Conservation (phyloP, 164 flowering plant genomes). For the Dillenia suffruticosa region DNA sequence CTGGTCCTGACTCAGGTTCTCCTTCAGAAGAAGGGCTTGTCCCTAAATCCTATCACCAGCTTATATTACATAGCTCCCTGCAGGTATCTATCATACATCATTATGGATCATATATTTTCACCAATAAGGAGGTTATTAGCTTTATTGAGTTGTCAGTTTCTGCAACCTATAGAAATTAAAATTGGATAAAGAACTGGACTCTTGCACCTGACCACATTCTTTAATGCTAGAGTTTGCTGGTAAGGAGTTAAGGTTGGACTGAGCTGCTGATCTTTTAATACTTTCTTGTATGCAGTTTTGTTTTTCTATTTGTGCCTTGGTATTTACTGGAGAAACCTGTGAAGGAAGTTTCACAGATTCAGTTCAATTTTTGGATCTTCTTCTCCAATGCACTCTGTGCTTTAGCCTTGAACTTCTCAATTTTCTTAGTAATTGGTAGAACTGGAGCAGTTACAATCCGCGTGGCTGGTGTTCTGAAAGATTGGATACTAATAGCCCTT, state of each 20-base stretch:
- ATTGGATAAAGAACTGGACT: too few relatives aligned
- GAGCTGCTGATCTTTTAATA: slow-evolving; percentile 8
- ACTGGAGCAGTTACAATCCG: slow-evolving; percentile 96
- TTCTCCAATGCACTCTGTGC: slow-evolving; percentile 94
- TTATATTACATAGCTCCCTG: slow-evolving; percentile 98
- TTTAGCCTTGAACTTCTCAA: slow-evolving; percentile 89
- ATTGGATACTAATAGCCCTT: slow-evolving; percentile 96
- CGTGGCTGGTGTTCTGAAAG: slow-evolving; percentile 96
- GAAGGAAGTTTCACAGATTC: slow-evolving; percentile 79
- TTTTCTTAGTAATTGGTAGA: slow-evolving; percentile 92
- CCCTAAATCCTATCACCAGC: slow-evolving; percentile 91
- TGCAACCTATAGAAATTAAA: too few relatives aligned
- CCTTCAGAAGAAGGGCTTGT: slow-evolving; percentile 94
- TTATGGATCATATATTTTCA: too few relatives aligned
- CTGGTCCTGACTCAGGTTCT: slow-evolving; percentile 98
- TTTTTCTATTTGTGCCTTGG: slow-evolving; percentile 91
- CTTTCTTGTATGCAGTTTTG: slow-evolving; percentile 58
- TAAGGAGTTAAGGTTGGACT: not conserved
- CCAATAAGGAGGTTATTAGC: too few relatives aligned
- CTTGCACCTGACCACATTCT: too few relatives aligned
- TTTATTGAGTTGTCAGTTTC: too few relatives aligned
- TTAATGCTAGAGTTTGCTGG: too few relatives aligned
- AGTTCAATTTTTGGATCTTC: slow-evolving; percentile 94
- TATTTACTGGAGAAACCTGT: slow-evolving; percentile 76
- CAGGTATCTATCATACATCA: slow-evolving; percentile 50